These are phyloP conservation scores for Brassica incana DNA, from an alignment of 345 rosid species.

Conservation along the genomic window DNA sequence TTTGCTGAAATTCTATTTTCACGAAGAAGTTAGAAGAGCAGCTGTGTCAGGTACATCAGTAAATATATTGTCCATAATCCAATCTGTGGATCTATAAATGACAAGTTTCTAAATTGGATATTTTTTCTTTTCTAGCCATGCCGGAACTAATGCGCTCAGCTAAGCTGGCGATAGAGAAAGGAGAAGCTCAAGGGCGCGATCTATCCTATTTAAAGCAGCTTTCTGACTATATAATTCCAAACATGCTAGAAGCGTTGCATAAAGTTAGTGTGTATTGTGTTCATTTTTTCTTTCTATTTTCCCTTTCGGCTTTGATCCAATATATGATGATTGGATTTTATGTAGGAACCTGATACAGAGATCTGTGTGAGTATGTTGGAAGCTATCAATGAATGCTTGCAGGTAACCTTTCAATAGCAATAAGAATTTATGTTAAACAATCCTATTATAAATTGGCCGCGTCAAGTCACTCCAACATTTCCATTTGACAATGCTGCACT, in stretches of 20 bases:
- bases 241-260: slow-evolving; percentile 90
- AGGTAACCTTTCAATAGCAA: slow-evolving; percentile 49
- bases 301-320: background rate
- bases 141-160: slow-evolving; percentile 96
- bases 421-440: background rate
- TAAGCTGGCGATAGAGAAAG: slow-evolving; percentile 94
- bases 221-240: slow-evolving; percentile 91
- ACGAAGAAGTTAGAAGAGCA: slow-evolving; percentile 99
- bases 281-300: background rate
- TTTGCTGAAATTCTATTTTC: slow-evolving; percentile 96
- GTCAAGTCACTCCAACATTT: slow-evolving; percentile 1
- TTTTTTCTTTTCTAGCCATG: slow-evolving; percentile 63
- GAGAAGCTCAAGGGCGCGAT: slow-evolving; percentile 78
- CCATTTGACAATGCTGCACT: background rate
- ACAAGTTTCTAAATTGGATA: slow-evolving; percentile 6
- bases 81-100: background rate
- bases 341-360: slow-evolving; percentile 99
- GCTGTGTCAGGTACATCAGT: slow-evolving; percentile 88
- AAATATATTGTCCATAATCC: background rate
- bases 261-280: slow-evolving; percentile 54
- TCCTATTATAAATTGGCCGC: background rate
- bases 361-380: slow-evolving; percentile 96
- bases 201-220: slow-evolving; percentile 88
- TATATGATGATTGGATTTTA: slow-evolving; percentile 14
- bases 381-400: slow-evolving; percentile 92